A percentile compares a stretch with the other conserved stretches of the same genome.
These are phyloP conservation scores for Cystobasidium pallidum DNA, from an alignment of 1,284 basidiomycete genomes.

Conservation along the genomic window DNA sequence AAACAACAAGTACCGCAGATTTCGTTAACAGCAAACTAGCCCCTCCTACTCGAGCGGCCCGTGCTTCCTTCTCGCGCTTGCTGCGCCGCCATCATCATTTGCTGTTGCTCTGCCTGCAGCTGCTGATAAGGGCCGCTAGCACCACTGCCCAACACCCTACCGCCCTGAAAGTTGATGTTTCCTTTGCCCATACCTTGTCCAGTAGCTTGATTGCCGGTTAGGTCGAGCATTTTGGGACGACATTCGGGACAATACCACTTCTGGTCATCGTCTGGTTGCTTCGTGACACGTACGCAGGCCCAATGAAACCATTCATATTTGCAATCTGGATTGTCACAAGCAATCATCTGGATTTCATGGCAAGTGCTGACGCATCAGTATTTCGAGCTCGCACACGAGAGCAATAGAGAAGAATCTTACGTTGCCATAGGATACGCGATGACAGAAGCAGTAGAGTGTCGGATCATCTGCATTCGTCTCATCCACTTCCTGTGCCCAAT, in stretches of 20 bases:
- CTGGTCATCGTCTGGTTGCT: conserved; percentile 37
- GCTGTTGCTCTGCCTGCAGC: conserved; percentile 38
- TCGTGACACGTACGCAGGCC: conserved; percentile 40
- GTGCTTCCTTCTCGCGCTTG: conserved; percentile 36
- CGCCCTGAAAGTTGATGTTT: conserved; percentile 26
- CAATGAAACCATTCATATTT: conserved; percentile 51
- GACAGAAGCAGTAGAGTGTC: conserved; percentile 53
- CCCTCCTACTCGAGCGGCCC: conserved; percentile 31
- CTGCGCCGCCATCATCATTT: conserved; percentile 43
- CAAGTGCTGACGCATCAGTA: background rate
- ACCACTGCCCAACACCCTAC: conserved; percentile 12
- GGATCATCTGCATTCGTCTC: conserved; percentile 50
- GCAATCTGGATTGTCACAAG: conserved; percentile 53
- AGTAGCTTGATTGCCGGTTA: conserved; percentile 4
- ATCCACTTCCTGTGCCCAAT: conserved; percentile 43
- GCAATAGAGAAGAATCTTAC: conserved; percentile 38
- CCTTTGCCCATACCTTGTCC: conserved; percentile 29
- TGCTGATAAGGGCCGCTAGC: conserved; percentile 29
- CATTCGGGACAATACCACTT: conserved; percentile 42
- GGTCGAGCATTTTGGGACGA: conserved; percentile 11
- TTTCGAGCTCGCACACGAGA: background rate
- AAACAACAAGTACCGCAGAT: background rate
- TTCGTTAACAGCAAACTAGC: background rate
- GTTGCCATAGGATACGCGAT: conserved; percentile 52
- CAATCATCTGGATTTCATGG: conserved; percentile 51